Evolutionary conservation across 2,329 filamentous ascomycete genomes (phyloP).

Genomic region (Penicillium sp.): DNA sequence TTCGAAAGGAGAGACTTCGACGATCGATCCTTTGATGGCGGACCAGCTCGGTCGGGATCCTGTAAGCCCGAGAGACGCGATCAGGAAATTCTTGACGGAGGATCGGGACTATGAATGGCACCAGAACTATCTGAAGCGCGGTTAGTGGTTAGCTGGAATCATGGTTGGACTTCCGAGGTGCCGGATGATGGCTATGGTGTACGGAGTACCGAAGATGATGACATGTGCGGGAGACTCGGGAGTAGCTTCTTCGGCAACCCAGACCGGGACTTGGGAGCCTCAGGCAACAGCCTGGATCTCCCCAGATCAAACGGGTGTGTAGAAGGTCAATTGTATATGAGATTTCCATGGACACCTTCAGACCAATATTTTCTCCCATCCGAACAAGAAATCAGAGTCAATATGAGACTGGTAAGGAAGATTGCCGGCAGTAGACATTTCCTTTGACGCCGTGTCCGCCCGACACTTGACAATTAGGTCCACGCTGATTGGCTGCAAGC

Average conservation of each 20-base stretch:
- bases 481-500: constrained; percentile 28
- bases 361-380: not conserved
- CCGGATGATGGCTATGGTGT: not conserved
- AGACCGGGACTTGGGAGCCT: constrained; percentile 16
- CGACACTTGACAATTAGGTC: constrained; percentile 40
- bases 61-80: constrained; percentile 40
- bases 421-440: constrained; percentile 11
- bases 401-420: not conserved
- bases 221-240: constrained; percentile 2
- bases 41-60: constrained; percentile 49
- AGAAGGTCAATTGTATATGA: not conserved
- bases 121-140: constrained; percentile 42
- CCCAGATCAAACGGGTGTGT: not conserved
- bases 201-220: not conserved
- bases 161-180: not conserved
- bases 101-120: constrained; percentile 47
- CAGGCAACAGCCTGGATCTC: constrained; percentile 2
- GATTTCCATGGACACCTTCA: not conserved
- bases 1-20: constrained; percentile 44
- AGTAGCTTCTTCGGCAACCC: constrained; percentile 16
- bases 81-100: constrained; percentile 30
- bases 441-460: constrained; percentile 36
- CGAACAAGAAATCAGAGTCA: not conserved
- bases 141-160: not conserved
- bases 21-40: constrained; percentile 45